Conservation (phyloP, 2,329 filamentous ascomycete genomes). For the Monilinia fructigena region DNA sequence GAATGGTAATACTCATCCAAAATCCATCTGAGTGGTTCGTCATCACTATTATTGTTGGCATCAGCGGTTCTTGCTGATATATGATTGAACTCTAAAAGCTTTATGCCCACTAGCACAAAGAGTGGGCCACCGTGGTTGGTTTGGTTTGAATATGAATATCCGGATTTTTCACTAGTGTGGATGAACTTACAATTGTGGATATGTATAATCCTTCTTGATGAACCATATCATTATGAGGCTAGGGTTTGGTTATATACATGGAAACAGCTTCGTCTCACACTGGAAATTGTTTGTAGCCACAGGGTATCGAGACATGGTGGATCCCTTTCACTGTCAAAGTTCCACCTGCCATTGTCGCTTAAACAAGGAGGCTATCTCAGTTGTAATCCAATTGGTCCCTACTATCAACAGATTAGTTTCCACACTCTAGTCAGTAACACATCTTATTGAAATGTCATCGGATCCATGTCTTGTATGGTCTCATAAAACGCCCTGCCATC, state of each 20-base stretch:
- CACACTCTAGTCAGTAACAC: not conserved
- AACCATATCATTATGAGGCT: not conserved
- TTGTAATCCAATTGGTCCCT: not conserved
- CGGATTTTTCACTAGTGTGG: not conserved
- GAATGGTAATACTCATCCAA: not conserved
- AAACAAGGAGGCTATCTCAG: constrained; percentile 2
- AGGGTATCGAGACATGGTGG: not conserved
- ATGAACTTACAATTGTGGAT: not conserved
- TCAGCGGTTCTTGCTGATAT: not conserved
- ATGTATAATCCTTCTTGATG: no score
- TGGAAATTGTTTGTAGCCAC: not conserved
- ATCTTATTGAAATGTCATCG: not conserved
- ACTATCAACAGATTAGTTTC: not conserved
- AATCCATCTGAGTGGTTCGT: not conserved
- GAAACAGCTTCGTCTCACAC: not conserved
- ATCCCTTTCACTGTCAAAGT: not conserved
- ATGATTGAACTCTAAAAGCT: accelerated
- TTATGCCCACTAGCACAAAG: not conserved
- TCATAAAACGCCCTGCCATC: no score
- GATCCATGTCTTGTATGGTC: not conserved
- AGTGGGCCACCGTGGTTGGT: not conserved
- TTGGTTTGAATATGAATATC: not conserved
- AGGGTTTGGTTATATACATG: not conserved
- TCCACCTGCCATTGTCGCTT: constrained; percentile 1
- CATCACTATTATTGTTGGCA: not conserved